Evolutionary conservation across 1,284 basidiomycete species (phyloP).

Genomic region (Exobasidium rhododendri): DNA sequence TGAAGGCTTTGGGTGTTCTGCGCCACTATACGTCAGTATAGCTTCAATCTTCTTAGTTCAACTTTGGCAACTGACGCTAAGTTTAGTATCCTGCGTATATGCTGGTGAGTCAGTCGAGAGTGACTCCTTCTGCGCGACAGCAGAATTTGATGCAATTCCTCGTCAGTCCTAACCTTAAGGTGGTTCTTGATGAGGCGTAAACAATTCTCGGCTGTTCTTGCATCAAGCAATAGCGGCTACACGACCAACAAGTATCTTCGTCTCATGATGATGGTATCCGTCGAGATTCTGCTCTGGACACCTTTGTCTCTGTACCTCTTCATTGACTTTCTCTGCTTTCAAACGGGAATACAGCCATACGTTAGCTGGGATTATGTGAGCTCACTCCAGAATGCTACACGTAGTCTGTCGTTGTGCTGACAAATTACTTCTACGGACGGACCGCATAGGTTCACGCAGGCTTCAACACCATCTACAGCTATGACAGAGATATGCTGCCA

Average conservation of each 20-base stretch:
- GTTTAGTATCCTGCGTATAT: neutral
- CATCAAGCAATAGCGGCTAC: neutral
- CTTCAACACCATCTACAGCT: neutral
- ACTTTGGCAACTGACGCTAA: neutral
- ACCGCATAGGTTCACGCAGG: neutral
- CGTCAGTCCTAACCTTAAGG: neutral
- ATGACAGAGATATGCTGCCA: neutral
- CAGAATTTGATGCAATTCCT: neutral
- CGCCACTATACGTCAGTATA: neutral
- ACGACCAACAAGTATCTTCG: neutral
- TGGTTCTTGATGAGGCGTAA: neutral
- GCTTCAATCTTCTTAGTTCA: slow-evolving; percentile 1
- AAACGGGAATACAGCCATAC: too few species aligned
- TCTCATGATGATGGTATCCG: neutral
- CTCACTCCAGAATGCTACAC: too few species aligned
- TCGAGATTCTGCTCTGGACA: neutral
- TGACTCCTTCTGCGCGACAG: too few species aligned
- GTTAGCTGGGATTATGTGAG: slow-evolving; percentile 5
- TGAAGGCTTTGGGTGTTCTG: neutral
- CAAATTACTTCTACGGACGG: too few species aligned
- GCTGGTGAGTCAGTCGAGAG: neutral
- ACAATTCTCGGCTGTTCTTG: neutral
- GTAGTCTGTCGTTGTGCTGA: too few species aligned
- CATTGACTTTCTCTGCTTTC: neutral
- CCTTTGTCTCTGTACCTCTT: slow-evolving; percentile 1